Base-by-base conservation (phyloP, 1,139 yeast genomes). In the Wickerhamomyces sp. region DNA sequence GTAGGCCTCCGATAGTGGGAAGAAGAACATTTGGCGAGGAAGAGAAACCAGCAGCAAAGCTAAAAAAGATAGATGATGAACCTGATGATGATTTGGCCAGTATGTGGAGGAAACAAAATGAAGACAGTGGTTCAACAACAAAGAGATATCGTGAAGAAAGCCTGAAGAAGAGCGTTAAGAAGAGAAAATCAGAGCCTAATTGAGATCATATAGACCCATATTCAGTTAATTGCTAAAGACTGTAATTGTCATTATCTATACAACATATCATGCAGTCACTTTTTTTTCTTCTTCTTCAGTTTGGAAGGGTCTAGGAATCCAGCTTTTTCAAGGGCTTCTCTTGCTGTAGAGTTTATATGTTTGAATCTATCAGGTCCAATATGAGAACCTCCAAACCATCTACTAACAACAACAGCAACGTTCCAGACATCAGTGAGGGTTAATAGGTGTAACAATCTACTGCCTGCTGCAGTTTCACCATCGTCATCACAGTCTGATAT, bases 401-500 rank as follows among this genome's bases (percentile, higher is more conserved):
- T 68, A 36, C 88, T 79, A 6, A 58, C 61, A 11, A 68, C 71
- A 10, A 91, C 96, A 51, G 90, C 78, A 5, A 88, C 87, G 61
- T 91, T 83, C 86, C 90, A 81, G 1, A 79, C 85, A 58, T 87
- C 93, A 89, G 85, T 84, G 59, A 58, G 49, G 41, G 88, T 80
- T 51, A 91, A 67, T 45, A 91, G 67, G 69, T 90, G 97, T 46
- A 90, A 66, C 70, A 91, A 69, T 49, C 97, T 69, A 7, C 94
- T 81, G 6, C 99, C 99, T 0, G 99, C 96, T 0, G 98, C 99
- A 0, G 95, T 76, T 61, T 93, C 99, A 5, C 99, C 99, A 61
- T 93, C 99, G 61, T 94, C 99, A 58, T 93, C 98, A 59, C 87
- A 89, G 59, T 93, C 98, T 57, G 87, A 93, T 47, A 72, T 76